Base-by-base conservation (phyloP, 208 protist species). In the Angomonas deanei region DNA sequence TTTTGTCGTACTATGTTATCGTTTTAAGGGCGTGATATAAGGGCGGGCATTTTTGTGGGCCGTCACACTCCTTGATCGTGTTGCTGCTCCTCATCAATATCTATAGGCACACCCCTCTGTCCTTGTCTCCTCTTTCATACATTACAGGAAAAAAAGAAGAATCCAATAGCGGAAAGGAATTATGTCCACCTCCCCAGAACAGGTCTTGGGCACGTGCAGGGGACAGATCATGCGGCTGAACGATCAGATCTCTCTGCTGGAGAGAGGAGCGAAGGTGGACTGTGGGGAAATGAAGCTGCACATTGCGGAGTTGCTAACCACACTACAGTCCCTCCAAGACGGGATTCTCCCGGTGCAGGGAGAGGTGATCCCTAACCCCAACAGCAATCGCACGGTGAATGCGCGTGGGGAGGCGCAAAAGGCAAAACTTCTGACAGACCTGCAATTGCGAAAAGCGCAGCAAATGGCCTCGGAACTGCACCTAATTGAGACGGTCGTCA, bases 391-490 rank as follows among this genome's bases (percentile, higher is more conserved):
- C 27, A 39, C 53, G 30, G 28, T n/a, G 42, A 50, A 19, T 10
- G 19, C 42, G 19, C 17, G 42, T 10, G 42, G 13, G 28, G 28
- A 3, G 53, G 3, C 27, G 28, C 17, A 13, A 8, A 6, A 4
- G 28, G 53, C 30, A 39, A 39, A 23, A 34, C 61, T n/a, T 31
- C 58, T 61, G 17, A 80, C 79, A 15, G 79, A 82, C 26, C 63
- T 91, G 21, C 84, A 93, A 55, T 67, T 71, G 1, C 82, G 79
- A 3, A 72, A 68, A 5, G 87, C 84, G 15, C 68, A 84, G 48
- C 83, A 88, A 58, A 65, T 89, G 36, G 67, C 86, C 0, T 77
- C 76, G 8, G 83, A 91, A 72, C 55, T 91, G 34, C 72, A 77
- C 56, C 53, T 87, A 19, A 77, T 77, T n/a, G 74, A 84, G 39